A percentile compares a stretch with the other conserved stretches of the same genome.
Conservation (phyloP, 495 filamentous ascomycete species). For the Pseudomonodictys pantanalensis region DNA sequence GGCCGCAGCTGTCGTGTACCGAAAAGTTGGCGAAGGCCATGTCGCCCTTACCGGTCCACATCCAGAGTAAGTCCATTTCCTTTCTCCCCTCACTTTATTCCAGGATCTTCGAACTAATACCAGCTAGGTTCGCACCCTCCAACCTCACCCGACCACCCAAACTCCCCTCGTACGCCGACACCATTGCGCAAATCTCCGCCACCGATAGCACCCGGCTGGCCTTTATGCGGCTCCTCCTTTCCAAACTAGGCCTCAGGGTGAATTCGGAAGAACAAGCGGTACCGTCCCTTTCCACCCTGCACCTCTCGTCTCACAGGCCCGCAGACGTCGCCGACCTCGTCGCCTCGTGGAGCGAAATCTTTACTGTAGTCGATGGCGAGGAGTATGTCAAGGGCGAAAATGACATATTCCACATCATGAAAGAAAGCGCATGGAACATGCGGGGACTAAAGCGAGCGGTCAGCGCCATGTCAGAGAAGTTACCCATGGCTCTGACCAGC, state of each 20-base stretch:
- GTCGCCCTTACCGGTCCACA: constrained; percentile 85
- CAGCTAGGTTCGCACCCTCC: constrained; percentile 69
- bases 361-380: constrained; percentile 62
- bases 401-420: constrained; percentile 78
- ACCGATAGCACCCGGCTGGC: constrained; percentile 68
- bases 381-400: constrained; percentile 81
- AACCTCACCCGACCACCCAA: constrained; percentile 67
- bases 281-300: constrained; percentile 80
- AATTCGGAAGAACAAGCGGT: constrained; percentile 64
- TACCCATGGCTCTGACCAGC: constrained; percentile 5
- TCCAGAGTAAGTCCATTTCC: constrained; percentile 69
- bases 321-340: constrained; percentile 65
- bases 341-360: constrained; percentile 61
- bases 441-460: constrained; percentile 53
- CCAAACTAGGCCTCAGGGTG: constrained; percentile 78
- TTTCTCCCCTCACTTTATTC: background rate
- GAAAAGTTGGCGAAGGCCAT: constrained; percentile 79
- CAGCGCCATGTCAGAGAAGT: constrained; percentile 18
- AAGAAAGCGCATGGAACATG: constrained; percentile 59
- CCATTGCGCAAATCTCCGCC: constrained; percentile 65
- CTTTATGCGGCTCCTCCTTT: constrained; percentile 78
- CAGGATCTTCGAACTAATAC: background rate
- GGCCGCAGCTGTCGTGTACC: constrained; percentile 77
- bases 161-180: constrained; percentile 61
- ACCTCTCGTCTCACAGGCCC: constrained; percentile 70